phyloP scores from a whole-genome alignment of 2,329 filamentous ascomycete genomes.

The Claviceps purpurea region DNA sequence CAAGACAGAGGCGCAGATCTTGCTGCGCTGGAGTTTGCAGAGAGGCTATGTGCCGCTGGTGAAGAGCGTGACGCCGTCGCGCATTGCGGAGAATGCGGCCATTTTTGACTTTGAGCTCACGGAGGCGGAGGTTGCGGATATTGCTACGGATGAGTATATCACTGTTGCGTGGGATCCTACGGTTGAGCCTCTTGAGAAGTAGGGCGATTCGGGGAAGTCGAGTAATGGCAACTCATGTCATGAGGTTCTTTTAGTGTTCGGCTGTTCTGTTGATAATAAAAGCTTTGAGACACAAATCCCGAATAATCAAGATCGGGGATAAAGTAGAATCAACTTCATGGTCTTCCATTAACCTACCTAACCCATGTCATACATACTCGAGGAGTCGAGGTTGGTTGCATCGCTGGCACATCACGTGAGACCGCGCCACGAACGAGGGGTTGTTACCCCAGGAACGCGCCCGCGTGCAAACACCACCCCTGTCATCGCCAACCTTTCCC shows the following conservation, averaged over 20 bases:
- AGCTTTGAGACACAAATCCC: too few relatives aligned
- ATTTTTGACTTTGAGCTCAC: slow-evolving; percentile 43
- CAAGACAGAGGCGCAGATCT: slow-evolving; percentile 61
- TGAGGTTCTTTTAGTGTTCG: not conserved
- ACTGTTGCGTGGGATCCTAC: slow-evolving; percentile 45
- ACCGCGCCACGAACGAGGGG: not conserved
- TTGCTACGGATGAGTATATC: slow-evolving; percentile 39
- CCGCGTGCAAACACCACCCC: not conserved
- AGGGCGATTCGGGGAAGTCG: slow-evolving; percentile 1
- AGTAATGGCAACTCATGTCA: not conserved
- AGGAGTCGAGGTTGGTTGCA: too few relatives aligned
- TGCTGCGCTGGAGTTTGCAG: slow-evolving; percentile 72
- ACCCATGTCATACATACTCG: too few relatives aligned
- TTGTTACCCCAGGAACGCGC: not conserved
- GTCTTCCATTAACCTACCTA: not conserved
- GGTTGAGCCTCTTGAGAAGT: slow-evolving; percentile 29
- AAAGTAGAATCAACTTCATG: too few relatives aligned
- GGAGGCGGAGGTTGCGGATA: slow-evolving; percentile 34
- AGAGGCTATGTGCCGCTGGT: slow-evolving; percentile 62
- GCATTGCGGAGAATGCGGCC: slow-evolving; percentile 51
- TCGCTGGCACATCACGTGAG: not conserved
- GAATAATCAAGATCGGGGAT: too few relatives aligned
- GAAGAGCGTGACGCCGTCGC: slow-evolving; percentile 55
- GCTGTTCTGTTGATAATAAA: too few relatives aligned
- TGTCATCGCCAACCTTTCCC: not conserved